phyloP scores from a whole-genome alignment of 1,284 basidiomycete genomes.

The Ganoderma lingzhi region DNA sequence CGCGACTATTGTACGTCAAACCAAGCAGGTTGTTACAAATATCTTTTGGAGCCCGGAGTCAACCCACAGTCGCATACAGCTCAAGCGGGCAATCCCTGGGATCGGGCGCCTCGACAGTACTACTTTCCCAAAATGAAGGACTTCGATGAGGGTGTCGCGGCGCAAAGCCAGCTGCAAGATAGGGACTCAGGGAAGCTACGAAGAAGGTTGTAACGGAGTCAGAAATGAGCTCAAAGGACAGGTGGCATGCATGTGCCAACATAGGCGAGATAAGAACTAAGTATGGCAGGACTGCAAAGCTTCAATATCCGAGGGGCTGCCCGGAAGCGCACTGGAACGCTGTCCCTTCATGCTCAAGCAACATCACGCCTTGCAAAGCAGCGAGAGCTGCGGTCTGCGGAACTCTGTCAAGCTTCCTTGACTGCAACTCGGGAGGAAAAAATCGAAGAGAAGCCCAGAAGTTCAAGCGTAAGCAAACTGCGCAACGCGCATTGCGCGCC shows the following conservation, averaged over 20 bases:
- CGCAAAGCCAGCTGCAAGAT: not conserved
- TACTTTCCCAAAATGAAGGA: not conserved
- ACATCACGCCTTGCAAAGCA: not conserved
- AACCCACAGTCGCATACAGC: too few species aligned
- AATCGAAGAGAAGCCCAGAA: not conserved
- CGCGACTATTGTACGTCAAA: too few species aligned
- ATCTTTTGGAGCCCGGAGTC: too few species aligned
- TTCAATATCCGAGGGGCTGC: not conserved
- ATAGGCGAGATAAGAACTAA: not conserved
- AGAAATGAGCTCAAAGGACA: not conserved
- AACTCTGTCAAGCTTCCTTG: not conserved
- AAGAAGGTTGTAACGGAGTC: not conserved
- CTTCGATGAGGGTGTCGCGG: not conserved
- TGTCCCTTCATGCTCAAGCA: not conserved
- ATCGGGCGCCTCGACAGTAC: not conserved
- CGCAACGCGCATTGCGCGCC: not conserved
- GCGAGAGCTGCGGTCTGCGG: not conserved
- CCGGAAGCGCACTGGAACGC: not conserved
- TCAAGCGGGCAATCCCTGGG: not conserved
- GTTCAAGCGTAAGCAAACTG: not conserved
- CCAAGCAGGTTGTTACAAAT: too few species aligned
- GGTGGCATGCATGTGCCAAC: not conserved
- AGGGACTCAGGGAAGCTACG: not conserved
- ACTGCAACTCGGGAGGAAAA: not conserved
- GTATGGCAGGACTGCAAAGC: not conserved